Percentiles rank a stretch among this genome's conserved stretches.
Conservation (phyloP, 2,329 filamentous ascomycete genomes). For the Phoma herbarum region DNA sequence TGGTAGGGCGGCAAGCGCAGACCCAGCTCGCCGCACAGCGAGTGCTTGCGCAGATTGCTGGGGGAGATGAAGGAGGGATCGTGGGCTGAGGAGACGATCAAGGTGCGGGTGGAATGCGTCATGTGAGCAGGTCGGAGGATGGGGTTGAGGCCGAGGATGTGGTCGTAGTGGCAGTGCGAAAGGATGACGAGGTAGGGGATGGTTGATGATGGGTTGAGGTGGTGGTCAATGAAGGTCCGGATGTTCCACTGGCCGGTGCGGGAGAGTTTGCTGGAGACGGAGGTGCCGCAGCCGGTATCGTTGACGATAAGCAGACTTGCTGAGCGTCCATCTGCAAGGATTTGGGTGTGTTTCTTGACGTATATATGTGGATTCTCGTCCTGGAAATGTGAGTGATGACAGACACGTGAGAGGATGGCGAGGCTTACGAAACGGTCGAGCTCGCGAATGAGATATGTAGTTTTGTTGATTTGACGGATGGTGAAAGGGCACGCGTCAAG, state of each 20-base stretch:
- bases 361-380: slow-evolving; percentile 19
- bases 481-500: slow-evolving; percentile 24
- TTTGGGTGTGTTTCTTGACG: slow-evolving; percentile 19
- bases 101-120: background rate
- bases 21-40: slow-evolving; percentile 7
- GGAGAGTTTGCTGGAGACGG: background rate
- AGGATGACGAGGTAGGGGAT: slow-evolving; percentile 24
- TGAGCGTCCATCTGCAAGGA: background rate
- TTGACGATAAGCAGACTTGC: slow-evolving; percentile 14
- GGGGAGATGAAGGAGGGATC: slow-evolving; percentile 8
- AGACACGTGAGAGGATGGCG: background rate
- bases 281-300: slow-evolving; percentile 18
- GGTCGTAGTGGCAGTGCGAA: slow-evolving; percentile 27
- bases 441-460: slow-evolving; percentile 22
- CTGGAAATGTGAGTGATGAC: background rate
- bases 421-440: slow-evolving; percentile 22
- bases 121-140: slow-evolving; percentile 7
- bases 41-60: slow-evolving; percentile 8
- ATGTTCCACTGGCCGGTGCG: slow-evolving; percentile 14
- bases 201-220: slow-evolving; percentile 15
- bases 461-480: slow-evolving; percentile 23
- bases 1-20: slow-evolving; percentile 4
- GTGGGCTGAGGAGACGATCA: slow-evolving; percentile 6
- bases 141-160: slow-evolving; percentile 20
- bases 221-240: slow-evolving; percentile 22